Conservation (phyloP, 306 rosid genomes). For the Trifolium subterraneum region DNA sequence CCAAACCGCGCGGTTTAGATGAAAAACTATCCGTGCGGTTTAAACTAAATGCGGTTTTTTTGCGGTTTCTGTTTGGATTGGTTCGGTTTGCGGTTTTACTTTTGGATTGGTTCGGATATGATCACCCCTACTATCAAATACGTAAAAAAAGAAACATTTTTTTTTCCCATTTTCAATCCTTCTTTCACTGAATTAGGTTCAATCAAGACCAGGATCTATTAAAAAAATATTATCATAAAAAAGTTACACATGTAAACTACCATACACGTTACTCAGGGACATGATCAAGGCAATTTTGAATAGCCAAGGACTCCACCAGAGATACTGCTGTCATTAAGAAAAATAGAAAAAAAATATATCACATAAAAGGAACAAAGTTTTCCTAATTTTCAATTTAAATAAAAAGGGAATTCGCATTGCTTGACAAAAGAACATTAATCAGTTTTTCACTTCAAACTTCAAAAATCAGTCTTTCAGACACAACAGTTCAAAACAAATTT, state of each 20-base stretch:
- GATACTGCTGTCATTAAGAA: slow-evolving; percentile 46
- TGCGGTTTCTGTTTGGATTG: no score
- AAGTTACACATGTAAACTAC: slow-evolving; percentile 40
- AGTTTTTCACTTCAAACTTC: slow-evolving; percentile 10
- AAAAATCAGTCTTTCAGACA: slow-evolving; percentile 9
- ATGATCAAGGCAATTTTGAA: slow-evolving; percentile 48
- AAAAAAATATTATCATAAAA: slow-evolving; percentile 21
- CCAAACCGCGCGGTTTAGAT: no score
- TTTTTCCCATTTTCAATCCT: not conserved
- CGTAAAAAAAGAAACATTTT: slow-evolving; percentile 7
- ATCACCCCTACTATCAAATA: not conserved
- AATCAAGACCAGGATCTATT: slow-evolving; percentile 22
- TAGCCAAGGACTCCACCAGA: slow-evolving; percentile 49
- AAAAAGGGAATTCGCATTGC: not conserved
- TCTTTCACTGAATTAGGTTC: slow-evolving; percentile 29
- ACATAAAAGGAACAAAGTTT: slow-evolving; percentile 25
- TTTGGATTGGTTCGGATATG: no score
- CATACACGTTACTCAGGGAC: slow-evolving; percentile 42
- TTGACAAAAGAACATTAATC: slow-evolving; percentile 19
- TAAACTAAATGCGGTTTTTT: no score
- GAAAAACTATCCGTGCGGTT: no score
- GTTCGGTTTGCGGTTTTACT: no score
- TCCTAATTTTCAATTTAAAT: slow-evolving; percentile 10
- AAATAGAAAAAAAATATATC: slow-evolving; percentile 40
- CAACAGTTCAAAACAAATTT: not conserved